Conservation (phyloP, 2,329 filamentous ascomycete genomes). For the Fusarium odoratissimum region DNA sequence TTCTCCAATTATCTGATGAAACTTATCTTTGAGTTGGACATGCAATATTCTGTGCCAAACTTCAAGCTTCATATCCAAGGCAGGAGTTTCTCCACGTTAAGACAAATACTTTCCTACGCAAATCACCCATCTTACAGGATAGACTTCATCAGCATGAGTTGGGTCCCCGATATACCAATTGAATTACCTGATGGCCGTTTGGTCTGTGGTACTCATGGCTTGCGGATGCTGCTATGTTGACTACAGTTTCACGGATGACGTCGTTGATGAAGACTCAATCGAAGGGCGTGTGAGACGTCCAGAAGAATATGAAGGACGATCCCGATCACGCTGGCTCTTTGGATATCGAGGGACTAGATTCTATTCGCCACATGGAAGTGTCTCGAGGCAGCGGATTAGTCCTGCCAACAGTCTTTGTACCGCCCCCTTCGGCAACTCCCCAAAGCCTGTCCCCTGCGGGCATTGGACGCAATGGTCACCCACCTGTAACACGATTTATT, state of each 20-base stretch:
- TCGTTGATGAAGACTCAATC: constrained; percentile 14
- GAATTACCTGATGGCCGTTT: constrained; percentile 51
- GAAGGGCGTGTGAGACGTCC: not conserved
- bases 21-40: rapidly evolving
- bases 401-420: constrained; percentile 26
- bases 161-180: not conserved
- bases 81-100: rapidly evolving
- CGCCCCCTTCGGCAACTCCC: constrained; percentile 3
- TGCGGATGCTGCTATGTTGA: constrained; percentile 51
- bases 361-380: not conserved
- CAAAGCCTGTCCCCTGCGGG: not conserved
- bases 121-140: rapidly evolving
- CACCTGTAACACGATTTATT: constrained; percentile 12
- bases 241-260: constrained; percentile 51
- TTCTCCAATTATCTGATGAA: too few relatives aligned
- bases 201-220: constrained; percentile 50
- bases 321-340: not conserved
- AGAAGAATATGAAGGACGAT: not conserved
- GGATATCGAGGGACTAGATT: not conserved
- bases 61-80: not conserved
- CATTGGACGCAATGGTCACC: not conserved
- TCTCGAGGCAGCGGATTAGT: constrained; percentile 17
- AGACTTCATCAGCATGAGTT: not conserved
- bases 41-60: rapidly evolving
- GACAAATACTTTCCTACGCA: not conserved